Evolutionary conservation across 148 eudicot species (phyloP).

Genomic region (Amaranthus hypochondriacus): DNA sequence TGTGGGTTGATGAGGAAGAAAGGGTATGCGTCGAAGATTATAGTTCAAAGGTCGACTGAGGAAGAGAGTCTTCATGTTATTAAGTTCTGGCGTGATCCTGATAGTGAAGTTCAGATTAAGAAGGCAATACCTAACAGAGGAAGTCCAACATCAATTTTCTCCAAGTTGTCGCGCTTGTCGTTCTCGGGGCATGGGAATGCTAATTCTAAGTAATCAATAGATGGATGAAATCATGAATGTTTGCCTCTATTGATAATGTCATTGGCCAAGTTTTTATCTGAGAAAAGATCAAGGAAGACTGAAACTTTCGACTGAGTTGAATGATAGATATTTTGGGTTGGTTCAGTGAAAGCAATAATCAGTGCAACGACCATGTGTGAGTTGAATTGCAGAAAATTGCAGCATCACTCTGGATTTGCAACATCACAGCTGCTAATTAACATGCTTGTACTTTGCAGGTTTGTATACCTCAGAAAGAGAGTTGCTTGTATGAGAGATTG

Average conservation of each 20-base stretch:
- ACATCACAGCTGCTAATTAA: background rate
- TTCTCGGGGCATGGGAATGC: constrained; percentile 34
- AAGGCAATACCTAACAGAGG: constrained; percentile 20
- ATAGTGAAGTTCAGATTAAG: constrained; percentile 37
- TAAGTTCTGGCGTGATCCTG: constrained; percentile 85
- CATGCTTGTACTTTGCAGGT: background rate
- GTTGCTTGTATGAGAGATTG: background rate
- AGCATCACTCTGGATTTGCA: background rate
- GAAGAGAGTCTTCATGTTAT: constrained; percentile 84
- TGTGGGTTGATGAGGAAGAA: constrained; percentile 73
- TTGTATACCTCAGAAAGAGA: background rate
- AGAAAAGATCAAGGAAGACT: background rate
- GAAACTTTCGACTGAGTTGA: background rate
- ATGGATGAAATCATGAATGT: background rate
- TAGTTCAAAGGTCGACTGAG: constrained; percentile 85
- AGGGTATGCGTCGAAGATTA: constrained; percentile 73
- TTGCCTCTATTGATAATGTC: background rate
- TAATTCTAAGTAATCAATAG: constrained; percentile 16
- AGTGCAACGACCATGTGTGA: background rate
- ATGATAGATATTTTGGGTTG: background rate
- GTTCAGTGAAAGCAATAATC: background rate
- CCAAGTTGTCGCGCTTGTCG: constrained; percentile 37
- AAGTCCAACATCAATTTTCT: constrained; percentile 38
- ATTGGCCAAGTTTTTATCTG: background rate
- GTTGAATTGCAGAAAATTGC: constrained; percentile 5